These are phyloP conservation scores for Uronychia setigera DNA, from an alignment of 73 alveolate species.

Conservation along the genomic window DNA sequence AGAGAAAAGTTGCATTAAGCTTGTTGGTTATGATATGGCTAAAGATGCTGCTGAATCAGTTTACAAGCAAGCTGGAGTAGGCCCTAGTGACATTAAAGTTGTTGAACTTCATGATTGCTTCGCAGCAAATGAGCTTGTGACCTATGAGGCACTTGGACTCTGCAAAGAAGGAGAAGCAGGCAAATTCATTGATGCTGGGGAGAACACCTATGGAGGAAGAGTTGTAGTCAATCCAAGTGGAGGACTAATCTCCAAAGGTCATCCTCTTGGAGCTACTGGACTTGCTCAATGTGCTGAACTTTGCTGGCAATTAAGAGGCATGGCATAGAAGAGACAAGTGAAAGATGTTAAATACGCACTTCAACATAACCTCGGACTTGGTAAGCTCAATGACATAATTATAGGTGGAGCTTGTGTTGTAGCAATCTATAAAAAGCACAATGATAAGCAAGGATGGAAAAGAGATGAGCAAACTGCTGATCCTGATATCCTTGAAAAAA, in stretches of 20 bases:
- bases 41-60: conserved; percentile 78
- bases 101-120: conserved; percentile 75
- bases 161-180: conserved; percentile 74
- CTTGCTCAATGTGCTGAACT: conserved; percentile 70
- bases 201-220: conserved; percentile 72
- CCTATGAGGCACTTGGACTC: conserved; percentile 70
- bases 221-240: conserved; percentile 66
- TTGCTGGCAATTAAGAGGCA: conserved; percentile 71
- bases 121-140: conserved; percentile 62
- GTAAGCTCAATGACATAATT: not conserved
- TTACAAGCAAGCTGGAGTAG: conserved; percentile 63
- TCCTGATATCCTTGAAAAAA: conserved; percentile 45
- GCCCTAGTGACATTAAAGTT: conserved; percentile 44
- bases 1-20: conserved; percentile 65
- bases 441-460: conserved; percentile 15
- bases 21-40: conserved; percentile 84
- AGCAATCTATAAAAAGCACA: conserved; percentile 58
- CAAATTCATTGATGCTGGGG: conserved; percentile 64
- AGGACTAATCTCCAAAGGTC: conserved; percentile 71
- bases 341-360: conserved; percentile 50
- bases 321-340: conserved; percentile 71
- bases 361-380: conserved; percentile 67
- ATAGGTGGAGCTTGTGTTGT: conserved; percentile 66
- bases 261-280: conserved; percentile 79
- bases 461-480: conserved; percentile 48